Percentiles rank a stretch among this genome's conserved stretches.
These are phyloP conservation scores for Chimonanthus salicifolius DNA, from an alignment of 164 flowering plant species.

Conservation along the genomic window DNA sequence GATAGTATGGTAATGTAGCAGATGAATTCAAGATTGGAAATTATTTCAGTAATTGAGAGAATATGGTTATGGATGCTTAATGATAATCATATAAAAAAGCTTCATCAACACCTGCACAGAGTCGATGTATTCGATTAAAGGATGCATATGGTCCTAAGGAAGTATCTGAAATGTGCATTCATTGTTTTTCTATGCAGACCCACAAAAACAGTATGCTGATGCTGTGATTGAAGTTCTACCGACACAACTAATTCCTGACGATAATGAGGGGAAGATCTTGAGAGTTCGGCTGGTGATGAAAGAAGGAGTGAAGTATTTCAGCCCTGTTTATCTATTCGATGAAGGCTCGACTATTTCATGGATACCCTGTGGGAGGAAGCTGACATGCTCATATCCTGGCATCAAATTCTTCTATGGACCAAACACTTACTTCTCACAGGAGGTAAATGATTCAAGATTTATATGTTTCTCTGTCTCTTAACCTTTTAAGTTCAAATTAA, in stretches of 20 bases:
- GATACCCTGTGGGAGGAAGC: constrained; percentile 96
- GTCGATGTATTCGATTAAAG: too few species aligned
- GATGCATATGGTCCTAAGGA: too few species aligned
- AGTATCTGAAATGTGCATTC: neutral
- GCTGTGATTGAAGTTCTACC: constrained; percentile 96
- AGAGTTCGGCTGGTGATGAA: constrained; percentile 87
- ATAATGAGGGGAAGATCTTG: constrained; percentile 82
- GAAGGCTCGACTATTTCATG: constrained; percentile 96
- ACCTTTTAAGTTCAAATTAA: too few species aligned
- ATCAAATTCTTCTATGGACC: constrained; percentile 92
- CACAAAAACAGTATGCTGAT: constrained; percentile 96
- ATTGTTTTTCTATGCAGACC: constrained; percentile 45
- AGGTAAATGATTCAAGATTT: constrained; percentile 38
- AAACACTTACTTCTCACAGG: constrained; percentile 66
- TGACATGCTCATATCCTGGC: constrained; percentile 98
- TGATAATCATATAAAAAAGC: too few species aligned
- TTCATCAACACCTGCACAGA: neutral
- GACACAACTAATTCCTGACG: constrained; percentile 82
- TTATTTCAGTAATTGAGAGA: neutral
- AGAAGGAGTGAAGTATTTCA: constrained; percentile 81
- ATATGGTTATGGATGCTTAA: neutral
- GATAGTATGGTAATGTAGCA: neutral
- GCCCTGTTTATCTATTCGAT: constrained; percentile 88
- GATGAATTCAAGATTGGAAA: neutral
- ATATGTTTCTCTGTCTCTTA: too few species aligned